Conservation (phyloP, 2,329 filamentous ascomycete species). For the Ascochyta fabae region DNA sequence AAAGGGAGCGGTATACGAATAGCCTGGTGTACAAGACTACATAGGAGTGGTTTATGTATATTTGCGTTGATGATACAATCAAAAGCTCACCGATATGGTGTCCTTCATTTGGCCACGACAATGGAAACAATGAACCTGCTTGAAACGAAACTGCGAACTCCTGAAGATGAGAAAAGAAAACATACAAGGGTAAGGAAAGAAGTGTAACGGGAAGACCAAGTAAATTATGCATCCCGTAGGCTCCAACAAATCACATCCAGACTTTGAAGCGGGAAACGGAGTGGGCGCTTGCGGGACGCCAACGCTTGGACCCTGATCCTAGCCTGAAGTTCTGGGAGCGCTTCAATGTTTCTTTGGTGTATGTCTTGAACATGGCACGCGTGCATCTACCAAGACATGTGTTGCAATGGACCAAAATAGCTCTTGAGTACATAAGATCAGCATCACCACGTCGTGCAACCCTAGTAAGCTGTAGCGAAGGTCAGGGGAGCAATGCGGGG, state of each 20-base stretch:
- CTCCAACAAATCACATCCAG: constrained; percentile 18
- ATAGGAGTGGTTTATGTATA: constrained; percentile 13
- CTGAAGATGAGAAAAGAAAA: background rate
- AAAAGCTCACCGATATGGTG: constrained; percentile 8
- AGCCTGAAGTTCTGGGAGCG: constrained; percentile 3
- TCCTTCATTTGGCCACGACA: background rate
- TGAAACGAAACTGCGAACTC: background rate
- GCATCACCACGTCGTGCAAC: constrained; percentile 3
- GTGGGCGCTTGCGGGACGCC: constrained; percentile 26
- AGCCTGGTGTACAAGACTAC: constrained; percentile 15
- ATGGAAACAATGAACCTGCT: too few species aligned
- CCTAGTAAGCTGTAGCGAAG: constrained; percentile 10
- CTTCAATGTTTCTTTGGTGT: background rate
- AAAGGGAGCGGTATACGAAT: constrained; percentile 5
- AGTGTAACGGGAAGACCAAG: background rate
- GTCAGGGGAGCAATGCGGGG: constrained; percentile 13
- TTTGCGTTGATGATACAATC: constrained; percentile 9
- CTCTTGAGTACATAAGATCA: background rate
- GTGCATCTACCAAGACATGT: background rate
- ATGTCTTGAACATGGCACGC: background rate
- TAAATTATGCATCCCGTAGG: constrained; percentile 7
- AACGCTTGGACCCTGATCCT: constrained; percentile 25
- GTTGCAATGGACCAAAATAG: constrained; percentile 2
- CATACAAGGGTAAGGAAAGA: too few species aligned
- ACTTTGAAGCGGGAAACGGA: background rate